Evolutionary conservation across 2,329 filamentous ascomycete genomes (phyloP).

Genomic region (Aspergillus pseudonomiae): DNA sequence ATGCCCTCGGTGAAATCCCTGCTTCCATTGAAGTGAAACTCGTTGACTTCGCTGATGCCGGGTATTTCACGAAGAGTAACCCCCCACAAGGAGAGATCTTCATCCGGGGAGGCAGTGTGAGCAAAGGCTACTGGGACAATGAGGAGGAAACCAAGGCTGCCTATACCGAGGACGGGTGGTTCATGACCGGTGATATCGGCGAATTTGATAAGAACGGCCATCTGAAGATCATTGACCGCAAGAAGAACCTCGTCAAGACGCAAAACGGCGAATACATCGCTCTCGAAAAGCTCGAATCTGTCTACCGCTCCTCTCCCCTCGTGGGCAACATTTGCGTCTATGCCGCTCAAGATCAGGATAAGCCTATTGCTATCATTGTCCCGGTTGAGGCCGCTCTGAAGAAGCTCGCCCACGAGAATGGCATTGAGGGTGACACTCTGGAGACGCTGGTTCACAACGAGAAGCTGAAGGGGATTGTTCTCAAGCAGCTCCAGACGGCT

Average conservation of each 20-base stretch:
- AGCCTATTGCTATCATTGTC: constrained; percentile 81
- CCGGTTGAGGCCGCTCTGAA: constrained; percentile 60
- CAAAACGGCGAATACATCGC: constrained; percentile 95
- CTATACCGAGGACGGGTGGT: constrained; percentile 86
- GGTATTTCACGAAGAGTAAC: constrained; percentile 73
- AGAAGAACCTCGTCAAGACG: constrained; percentile 98
- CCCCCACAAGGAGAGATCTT: constrained; percentile 91
- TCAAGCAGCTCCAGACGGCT: constrained; percentile 44
- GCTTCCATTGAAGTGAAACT: constrained; percentile 85
- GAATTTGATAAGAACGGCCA: constrained; percentile 82
- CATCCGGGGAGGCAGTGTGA: constrained; percentile 77
- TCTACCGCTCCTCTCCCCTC: constrained; percentile 79
- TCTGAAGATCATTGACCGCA: constrained; percentile 85
- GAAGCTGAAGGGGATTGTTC: constrained; percentile 43
- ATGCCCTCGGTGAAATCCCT: constrained; percentile 76
- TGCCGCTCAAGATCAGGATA: constrained; percentile 72
- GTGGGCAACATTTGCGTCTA: constrained; percentile 88
- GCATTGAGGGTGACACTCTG: constrained; percentile 65
- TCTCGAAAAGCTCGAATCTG: constrained; percentile 89
- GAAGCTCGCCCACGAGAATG: constrained; percentile 58
- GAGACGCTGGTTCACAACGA: constrained; percentile 66
- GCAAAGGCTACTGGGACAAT: constrained; percentile 80
- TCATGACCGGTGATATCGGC: constrained; percentile 94
- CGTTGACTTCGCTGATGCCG: constrained; percentile 85
- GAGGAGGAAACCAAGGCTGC: constrained; percentile 80